Percentiles rank a stretch among this genome's conserved stretches.
These are phyloP conservation scores for Balamuthia mandrillaris DNA, from an alignment of 208 protist species.

Conservation along the genomic window DNA sequence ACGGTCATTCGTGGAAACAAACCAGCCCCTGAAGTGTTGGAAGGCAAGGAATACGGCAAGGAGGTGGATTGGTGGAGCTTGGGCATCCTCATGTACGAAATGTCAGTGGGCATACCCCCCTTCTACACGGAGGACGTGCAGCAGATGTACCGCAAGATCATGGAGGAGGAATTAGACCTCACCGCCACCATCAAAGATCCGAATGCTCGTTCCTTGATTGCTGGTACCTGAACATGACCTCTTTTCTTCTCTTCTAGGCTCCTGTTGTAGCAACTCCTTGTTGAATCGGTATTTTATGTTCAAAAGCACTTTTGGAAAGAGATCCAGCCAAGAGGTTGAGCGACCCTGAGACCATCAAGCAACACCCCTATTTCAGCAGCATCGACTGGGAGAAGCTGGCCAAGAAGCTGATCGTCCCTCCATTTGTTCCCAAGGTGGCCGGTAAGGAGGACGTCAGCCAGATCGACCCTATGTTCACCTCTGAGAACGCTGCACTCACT, in stretches of 20 bases:
- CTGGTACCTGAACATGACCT: background rate
- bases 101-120: constrained; percentile 51
- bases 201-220: constrained; percentile 65
- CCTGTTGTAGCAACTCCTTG: constrained; percentile 55
- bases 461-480: background rate
- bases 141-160: background rate
- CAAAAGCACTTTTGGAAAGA: constrained; percentile 60
- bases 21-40: constrained; percentile 49
- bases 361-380: background rate
- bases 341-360: background rate
- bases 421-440: background rate
- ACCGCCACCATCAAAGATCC: constrained; percentile 20
- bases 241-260: background rate
- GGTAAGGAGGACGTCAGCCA: background rate
- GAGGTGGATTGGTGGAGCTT: constrained; percentile 63
- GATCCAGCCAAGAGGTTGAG: constrained; percentile 53
- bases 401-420: background rate
- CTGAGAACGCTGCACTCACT: background rate
- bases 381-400: constrained; percentile 28
- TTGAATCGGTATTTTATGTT: constrained; percentile 77
- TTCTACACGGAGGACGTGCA: constrained; percentile 73
- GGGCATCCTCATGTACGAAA: constrained; percentile 61
- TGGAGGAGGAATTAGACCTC: background rate
- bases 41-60: constrained; percentile 57
- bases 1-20: no score